Conservation (phyloP, 176 grass and related monocot species). For the Bolboschoenus planiculmis region DNA sequence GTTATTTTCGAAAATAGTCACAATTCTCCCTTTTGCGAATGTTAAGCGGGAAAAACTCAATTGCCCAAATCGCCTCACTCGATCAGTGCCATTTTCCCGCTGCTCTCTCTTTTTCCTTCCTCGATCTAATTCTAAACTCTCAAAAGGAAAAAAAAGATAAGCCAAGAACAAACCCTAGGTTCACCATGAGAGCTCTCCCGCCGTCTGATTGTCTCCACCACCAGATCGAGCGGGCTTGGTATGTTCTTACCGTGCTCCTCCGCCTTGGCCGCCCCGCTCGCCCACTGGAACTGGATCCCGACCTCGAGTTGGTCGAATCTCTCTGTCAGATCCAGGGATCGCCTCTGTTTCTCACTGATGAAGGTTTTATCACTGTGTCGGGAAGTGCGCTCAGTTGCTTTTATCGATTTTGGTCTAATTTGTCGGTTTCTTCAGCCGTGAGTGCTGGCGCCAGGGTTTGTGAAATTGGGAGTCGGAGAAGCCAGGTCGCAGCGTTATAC, state of each 20-base stretch:
- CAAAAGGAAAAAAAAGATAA: conserved; percentile 8
- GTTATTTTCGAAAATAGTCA: not conserved
- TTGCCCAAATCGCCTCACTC: not conserved
- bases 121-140: conserved; percentile 3
- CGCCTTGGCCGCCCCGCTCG: conserved; percentile 48
- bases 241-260: conserved; percentile 66
- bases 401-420: conserved; percentile 27
- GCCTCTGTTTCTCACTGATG: conserved; percentile 36
- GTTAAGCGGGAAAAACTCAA: conserved; percentile 8
- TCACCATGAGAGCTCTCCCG: conserved; percentile 24
- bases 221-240: conserved; percentile 63
- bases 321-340: conserved; percentile 45
- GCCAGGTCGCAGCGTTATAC: conserved; percentile 21
- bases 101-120: not conserved
- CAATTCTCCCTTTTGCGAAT: not conserved
- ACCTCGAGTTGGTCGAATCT: conserved; percentile 18
- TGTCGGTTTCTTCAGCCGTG: not conserved
- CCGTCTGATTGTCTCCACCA: conserved; percentile 23
- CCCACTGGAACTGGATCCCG: conserved; percentile 27
- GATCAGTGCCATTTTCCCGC: conserved; percentile 42
- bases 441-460: conserved; percentile 2
- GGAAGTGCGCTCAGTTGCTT: conserved; percentile 24
- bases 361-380: conserved; percentile 35
- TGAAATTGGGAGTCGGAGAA: conserved; percentile 3
- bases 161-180: conserved; percentile 3